Percentiles rank a stretch among this genome's conserved stretches.
Conservation (phyloP, 2,329 filamentous ascomycete species). For the Ophiostoma himal-ulmi region DNA sequence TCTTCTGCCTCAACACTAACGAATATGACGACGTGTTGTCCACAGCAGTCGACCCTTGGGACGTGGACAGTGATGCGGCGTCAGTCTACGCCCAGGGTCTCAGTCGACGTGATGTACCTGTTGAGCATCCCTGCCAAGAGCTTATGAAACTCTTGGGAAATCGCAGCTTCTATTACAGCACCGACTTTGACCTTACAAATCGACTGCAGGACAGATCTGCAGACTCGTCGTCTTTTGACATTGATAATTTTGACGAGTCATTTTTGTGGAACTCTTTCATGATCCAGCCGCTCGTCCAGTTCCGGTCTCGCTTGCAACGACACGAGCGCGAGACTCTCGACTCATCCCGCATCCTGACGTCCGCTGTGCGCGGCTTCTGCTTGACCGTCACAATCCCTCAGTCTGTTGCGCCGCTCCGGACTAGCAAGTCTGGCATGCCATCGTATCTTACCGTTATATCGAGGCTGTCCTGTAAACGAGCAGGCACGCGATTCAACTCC, state of each 20-base stretch:
- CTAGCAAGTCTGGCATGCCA: conserved; percentile 63
- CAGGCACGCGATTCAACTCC: conserved; percentile 94
- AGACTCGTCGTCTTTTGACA: conserved; percentile 73
- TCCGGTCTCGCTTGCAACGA: conserved; percentile 72
- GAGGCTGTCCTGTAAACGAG: conserved; percentile 79
- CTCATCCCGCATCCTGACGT: conserved; percentile 79
- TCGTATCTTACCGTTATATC: conserved; percentile 87
- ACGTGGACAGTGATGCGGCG: conserved; percentile 45
- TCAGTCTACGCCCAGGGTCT: conserved; percentile 47
- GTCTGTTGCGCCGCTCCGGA: conserved; percentile 63
- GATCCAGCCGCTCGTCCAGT: conserved; percentile 87
- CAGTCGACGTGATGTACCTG: conserved; percentile 60
- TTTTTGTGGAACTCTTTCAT: conserved; percentile 99
- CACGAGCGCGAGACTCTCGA: conserved; percentile 77
- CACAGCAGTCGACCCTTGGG: conserved; percentile 42
- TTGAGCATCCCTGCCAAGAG: conserved; percentile 85
- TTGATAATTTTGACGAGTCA: conserved; percentile 85
- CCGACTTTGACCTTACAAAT: conserved; percentile 96
- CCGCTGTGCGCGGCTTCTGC: conserved; percentile 89
- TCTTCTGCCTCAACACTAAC: conserved; percentile 82
- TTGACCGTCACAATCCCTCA: conserved; percentile 80
- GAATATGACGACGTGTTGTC: conserved; percentile 74
- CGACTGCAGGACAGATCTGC: conserved; percentile 79
- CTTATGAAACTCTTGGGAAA: conserved; percentile 88
- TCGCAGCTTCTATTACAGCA: conserved; percentile 95